These are phyloP conservation scores for Ogataea degrootiae DNA, from an alignment of 805 yeast species.

Conservation along the genomic window DNA sequence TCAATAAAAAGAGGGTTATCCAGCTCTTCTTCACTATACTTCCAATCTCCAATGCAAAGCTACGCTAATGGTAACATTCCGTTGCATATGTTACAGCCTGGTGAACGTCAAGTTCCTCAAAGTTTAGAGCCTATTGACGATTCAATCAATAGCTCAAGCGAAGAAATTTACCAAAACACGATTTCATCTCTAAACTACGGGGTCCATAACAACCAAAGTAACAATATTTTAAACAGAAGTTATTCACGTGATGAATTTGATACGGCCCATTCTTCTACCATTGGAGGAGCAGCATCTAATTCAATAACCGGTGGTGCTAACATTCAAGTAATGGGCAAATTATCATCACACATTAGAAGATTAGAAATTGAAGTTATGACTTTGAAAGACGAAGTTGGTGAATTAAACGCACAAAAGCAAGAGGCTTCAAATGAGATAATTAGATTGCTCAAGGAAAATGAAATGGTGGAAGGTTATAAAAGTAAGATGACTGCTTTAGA, in stretches of 20 bases:
- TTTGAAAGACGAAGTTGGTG: constrained; percentile 56
- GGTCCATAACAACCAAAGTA: constrained; percentile 4
- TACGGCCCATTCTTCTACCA: constrained; percentile 21
- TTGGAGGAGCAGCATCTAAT: constrained; percentile 14
- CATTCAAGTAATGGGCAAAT: constrained; percentile 66
- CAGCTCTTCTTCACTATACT: not conserved
- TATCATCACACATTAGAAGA: constrained; percentile 72
- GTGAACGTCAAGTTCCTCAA: constrained; percentile 3
- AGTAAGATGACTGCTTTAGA: constrained; percentile 19
- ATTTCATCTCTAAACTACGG: constrained; percentile 16
- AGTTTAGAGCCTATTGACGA: constrained; percentile 12
- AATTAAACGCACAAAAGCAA: constrained; percentile 53
- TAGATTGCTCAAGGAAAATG: constrained; percentile 51
- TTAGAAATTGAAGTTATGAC: constrained; percentile 74
- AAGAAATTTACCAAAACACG: constrained; percentile 8
- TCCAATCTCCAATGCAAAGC: not conserved
- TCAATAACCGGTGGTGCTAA: constrained; percentile 19
- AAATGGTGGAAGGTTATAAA: constrained; percentile 34
- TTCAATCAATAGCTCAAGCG: constrained; percentile 5
- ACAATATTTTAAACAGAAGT: constrained; percentile 7
- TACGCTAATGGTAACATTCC: not conserved
- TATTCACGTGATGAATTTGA: constrained; percentile 18
- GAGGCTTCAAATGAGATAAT: constrained; percentile 66
- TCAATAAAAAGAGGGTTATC: not conserved
- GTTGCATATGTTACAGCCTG: not conserved